Conservation (phyloP, 2,329 filamentous ascomycete species). For the Ceratocystis harringtonii region DNA sequence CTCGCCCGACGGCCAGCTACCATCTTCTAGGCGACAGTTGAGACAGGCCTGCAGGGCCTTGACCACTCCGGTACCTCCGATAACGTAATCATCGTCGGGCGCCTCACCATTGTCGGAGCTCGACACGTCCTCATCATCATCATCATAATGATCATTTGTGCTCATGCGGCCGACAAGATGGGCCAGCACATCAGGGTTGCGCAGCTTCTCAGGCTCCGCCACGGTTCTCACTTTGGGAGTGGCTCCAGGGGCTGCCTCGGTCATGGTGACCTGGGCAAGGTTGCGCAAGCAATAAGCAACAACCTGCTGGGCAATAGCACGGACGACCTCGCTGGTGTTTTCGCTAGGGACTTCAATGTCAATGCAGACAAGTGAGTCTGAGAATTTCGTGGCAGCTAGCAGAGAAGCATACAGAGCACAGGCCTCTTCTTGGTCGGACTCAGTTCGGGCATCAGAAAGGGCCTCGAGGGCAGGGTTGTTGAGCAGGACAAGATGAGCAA, state of each 20-base stretch:
- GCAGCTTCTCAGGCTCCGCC: conserved; percentile 8
- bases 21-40: conserved; percentile 49
- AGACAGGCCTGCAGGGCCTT: conserved; percentile 86
- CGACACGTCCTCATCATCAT: conserved; percentile 43
- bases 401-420: conserved; percentile 86
- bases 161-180: conserved; percentile 65
- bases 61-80: conserved; percentile 86
- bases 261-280: conserved; percentile 62
- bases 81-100: conserved; percentile 86
- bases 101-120: conserved; percentile 31
- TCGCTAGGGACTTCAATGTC: conserved; percentile 78
- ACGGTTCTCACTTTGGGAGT: conserved; percentile 22
- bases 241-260: conserved; percentile 38
- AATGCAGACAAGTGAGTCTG: conserved; percentile 68
- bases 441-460: conserved; percentile 60
- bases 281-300: conserved; percentile 88
- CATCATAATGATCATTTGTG: conserved; percentile 36
- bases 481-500: conserved; percentile 77
- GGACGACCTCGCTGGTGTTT: conserved; percentile 78
- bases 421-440: conserved; percentile 76
- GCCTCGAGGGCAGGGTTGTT: conserved; percentile 61
- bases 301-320: conserved; percentile 84
- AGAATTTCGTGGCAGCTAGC: conserved; percentile 73
- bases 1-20: conserved; percentile 41
- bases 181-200: conserved; percentile 64